phyloP scores from a whole-genome alignment of 106 monocot species.

The Dioscorea alata region DNA sequence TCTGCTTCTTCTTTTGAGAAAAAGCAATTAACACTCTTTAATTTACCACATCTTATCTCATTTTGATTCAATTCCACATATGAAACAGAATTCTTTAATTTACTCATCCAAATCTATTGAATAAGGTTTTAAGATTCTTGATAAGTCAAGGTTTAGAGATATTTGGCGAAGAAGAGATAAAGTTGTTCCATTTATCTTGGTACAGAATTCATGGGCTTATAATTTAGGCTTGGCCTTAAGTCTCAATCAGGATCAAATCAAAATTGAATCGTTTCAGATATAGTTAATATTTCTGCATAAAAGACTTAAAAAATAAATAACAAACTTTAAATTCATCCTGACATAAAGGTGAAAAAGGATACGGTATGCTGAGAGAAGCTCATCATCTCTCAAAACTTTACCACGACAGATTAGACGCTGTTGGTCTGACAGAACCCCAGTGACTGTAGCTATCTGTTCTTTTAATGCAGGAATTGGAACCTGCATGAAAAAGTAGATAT shows the following conservation, averaged over 20 bases:
- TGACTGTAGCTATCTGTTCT: slow-evolving; percentile 66
- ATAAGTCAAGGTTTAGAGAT: too few relatives aligned
- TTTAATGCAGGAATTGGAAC: slow-evolving; percentile 59
- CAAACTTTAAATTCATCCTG: not conserved
- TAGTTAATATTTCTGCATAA: not conserved
- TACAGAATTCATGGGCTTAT: too few relatives aligned
- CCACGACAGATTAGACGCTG: slow-evolving; percentile 76
- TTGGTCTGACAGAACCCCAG: slow-evolving; percentile 61
- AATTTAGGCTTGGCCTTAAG: too few relatives aligned
- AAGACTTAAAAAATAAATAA: not conserved
- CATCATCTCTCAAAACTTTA: slow-evolving; percentile 65
- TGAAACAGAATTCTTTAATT: too few relatives aligned
- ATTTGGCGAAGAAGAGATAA: too few relatives aligned
- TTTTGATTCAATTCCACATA: too few relatives aligned
- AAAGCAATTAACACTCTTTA: too few relatives aligned
- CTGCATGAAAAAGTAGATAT: slow-evolving; percentile 12
- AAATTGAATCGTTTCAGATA: not conserved
- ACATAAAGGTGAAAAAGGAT: slow-evolving; percentile 26
- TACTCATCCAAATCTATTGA: too few relatives aligned
- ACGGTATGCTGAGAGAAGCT: slow-evolving; percentile 73
- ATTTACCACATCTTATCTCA: too few relatives aligned
- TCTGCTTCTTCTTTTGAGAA: too few relatives aligned
- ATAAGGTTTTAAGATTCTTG: too few relatives aligned
- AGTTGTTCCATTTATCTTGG: too few relatives aligned
- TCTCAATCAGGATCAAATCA: not conserved